Percentiles rank a stretch among this genome's conserved stretches.
Evolutionary conservation across 208 protist species (phyloP).

Genomic region (Tritrichomonas musculus): DNA sequence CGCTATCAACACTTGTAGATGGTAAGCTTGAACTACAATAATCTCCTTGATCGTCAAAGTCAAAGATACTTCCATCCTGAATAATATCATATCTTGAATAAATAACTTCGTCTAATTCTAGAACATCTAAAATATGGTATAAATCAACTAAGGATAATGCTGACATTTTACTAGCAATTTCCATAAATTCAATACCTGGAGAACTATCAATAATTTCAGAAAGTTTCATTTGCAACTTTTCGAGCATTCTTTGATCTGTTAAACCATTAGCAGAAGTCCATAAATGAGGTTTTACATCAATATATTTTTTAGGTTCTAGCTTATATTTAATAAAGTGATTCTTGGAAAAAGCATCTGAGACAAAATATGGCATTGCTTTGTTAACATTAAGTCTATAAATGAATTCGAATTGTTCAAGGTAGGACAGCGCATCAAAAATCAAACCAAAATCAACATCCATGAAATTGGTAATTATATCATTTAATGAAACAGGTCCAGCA

Average conservation of each 20-base stretch:
- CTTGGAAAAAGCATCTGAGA: not conserved
- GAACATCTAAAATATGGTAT: not conserved
- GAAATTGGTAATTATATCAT: too few species aligned
- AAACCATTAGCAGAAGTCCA: not conserved
- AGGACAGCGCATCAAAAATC: too few species aligned
- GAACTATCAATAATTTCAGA: not conserved
- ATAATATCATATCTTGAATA: not conserved
- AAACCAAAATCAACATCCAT: too few species aligned
- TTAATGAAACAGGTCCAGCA: too few species aligned
- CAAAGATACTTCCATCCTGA: not conserved
- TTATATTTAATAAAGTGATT: not conserved
- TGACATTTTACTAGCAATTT: not conserved
- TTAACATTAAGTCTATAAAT: not conserved
- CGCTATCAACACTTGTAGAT: too few species aligned
- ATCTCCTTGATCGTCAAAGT: too few species aligned
- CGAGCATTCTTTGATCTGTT: not conserved
- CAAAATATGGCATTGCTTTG: not conserved
- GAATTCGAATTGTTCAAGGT: slow-evolving; percentile 3
- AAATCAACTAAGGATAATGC: not conserved
- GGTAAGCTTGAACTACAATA: too few species aligned
- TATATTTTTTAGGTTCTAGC: not conserved
- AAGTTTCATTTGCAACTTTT: not conserved
- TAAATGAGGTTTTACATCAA: not conserved
- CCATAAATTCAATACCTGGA: not conserved
- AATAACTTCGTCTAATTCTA: not conserved